Evolutionary conservation across 352 stramenopile species (phyloP).

Genomic region (Albugo laibachii): DNA sequence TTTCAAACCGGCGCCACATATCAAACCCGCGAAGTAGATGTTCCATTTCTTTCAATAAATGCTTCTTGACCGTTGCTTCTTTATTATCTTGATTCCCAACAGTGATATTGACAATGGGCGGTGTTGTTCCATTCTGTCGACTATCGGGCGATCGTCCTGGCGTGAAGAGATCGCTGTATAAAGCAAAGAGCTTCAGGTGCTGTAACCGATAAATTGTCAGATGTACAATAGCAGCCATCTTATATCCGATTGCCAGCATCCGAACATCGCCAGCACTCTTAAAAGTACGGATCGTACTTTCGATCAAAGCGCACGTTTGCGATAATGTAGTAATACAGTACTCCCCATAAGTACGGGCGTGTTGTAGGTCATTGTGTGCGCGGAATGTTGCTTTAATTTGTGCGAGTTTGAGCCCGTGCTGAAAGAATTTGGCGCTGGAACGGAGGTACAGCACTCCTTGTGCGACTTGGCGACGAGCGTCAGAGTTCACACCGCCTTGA

Average conservation of each 20-base stretch:
- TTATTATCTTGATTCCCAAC: constrained; percentile 22
- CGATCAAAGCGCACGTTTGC: constrained; percentile 60
- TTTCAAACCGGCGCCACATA: constrained; percentile 72
- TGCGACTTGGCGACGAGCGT: constrained; percentile 22
- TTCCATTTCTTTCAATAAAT: constrained; percentile 72
- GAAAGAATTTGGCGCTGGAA: constrained; percentile 66
- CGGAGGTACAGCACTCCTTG: constrained; percentile 57
- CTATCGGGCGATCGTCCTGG: constrained; percentile 54
- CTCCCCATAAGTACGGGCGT: constrained; percentile 36
- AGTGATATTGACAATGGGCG: constrained; percentile 16
- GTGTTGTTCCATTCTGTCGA: constrained; percentile 44
- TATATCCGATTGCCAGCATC: constrained; percentile 62
- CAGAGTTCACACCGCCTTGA: constrained; percentile 20
- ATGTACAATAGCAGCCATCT: constrained; percentile 57
- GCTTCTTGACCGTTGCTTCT: constrained; percentile 38
- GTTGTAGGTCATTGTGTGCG: constrained; percentile 34
- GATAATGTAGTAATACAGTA: constrained; percentile 43
- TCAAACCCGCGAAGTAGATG: constrained; percentile 69
- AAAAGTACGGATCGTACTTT: constrained; percentile 51
- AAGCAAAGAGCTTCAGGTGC: constrained; percentile 52
- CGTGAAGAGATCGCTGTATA: constrained; percentile 67
- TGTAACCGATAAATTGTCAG: constrained; percentile 66
- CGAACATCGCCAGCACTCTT: constrained; percentile 33
- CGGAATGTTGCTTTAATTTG: constrained; percentile 69
- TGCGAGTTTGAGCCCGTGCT: constrained; percentile 54